Percentiles rank a stretch among this genome's conserved stretches.
These are phyloP conservation scores for Trichophyton mentagrophytes DNA, from an alignment of 2,329 filamentous ascomycete genomes.

Conservation along the genomic window DNA sequence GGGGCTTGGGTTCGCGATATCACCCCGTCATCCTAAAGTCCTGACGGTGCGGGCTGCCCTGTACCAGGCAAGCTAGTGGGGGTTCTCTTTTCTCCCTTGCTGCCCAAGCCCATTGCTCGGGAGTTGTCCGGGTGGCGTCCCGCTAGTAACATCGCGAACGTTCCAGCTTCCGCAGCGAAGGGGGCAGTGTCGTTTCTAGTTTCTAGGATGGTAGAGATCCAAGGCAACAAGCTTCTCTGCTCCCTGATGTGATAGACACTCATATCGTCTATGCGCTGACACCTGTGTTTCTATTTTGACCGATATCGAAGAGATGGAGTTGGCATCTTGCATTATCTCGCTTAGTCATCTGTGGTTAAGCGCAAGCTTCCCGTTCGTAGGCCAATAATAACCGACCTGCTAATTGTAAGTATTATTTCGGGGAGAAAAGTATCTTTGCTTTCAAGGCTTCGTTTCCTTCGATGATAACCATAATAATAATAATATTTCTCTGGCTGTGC, in stretches of 20 bases:
- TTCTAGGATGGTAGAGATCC: neutral
- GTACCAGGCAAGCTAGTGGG: neutral
- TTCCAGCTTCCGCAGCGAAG: neutral
- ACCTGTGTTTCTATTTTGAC: neutral
- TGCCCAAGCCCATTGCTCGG: slow-evolving; percentile 1
- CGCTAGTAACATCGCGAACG: neutral
- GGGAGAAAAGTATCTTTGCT: neutral
- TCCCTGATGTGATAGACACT: neutral
- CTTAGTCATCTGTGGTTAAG: neutral
- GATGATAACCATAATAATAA: too few species aligned
- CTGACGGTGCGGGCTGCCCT: neutral
- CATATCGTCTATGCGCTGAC: neutral
- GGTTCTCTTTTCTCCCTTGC: neutral
- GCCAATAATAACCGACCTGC: too few species aligned
- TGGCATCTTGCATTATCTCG: neutral
- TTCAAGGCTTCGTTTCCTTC: neutral
- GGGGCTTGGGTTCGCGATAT: neutral
- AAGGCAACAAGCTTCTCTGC: neutral
- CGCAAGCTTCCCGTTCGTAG: too few species aligned
- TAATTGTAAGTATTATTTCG: neutral
- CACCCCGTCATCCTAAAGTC: neutral
- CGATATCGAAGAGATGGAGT: neutral
- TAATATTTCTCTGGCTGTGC: neutral
- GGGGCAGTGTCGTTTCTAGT: neutral
- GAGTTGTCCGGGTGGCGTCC: slow-evolving; percentile 4